These are phyloP conservation scores for Gorgonomyces haynaldii DNA, from an alignment of 192 early-diverging fungal species.

Conservation along the genomic window DNA sequence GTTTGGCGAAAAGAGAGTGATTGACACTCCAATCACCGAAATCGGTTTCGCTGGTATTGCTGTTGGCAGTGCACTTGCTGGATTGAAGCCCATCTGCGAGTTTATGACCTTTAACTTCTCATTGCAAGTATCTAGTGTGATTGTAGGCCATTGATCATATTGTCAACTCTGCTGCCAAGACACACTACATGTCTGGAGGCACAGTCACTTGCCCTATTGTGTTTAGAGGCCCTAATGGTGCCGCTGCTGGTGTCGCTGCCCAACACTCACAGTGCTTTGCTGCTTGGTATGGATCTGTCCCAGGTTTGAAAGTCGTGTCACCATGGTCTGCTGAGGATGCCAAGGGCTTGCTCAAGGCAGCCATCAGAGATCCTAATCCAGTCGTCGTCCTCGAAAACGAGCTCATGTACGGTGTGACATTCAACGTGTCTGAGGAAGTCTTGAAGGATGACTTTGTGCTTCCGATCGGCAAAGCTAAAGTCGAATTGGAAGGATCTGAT, in stretches of 20 bases:
- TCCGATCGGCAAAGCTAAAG: conserved; percentile 94
- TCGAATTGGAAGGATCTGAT: conserved; percentile 59
- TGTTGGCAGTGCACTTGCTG: conserved; percentile 84
- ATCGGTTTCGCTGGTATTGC: conserved; percentile 95
- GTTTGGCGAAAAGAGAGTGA: conserved; percentile 90
- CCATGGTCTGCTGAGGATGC: conserved; percentile 95
- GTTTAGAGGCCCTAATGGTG: conserved; percentile 98
- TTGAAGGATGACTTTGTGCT: conserved; percentile 69
- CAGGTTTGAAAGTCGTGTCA: conserved; percentile 92
- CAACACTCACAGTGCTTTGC: conserved; percentile 99
- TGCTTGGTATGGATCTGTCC: conserved; percentile 95
- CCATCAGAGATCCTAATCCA: conserved; percentile 96
- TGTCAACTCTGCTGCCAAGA: conserved; percentile 98
- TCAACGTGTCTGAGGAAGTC: conserved; percentile 69
- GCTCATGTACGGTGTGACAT: conserved; percentile 89
- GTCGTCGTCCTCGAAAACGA: conserved; percentile 96
- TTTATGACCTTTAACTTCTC: conserved; percentile 99
- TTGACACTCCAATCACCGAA: conserved; percentile 99
- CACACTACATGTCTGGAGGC: conserved; percentile 95
- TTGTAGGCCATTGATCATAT: conserved; percentile 90
- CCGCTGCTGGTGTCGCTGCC: conserved; percentile 90
- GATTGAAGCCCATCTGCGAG: conserved; percentile 94
- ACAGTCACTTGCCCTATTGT: conserved; percentile 82
- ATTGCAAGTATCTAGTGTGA: conserved; percentile 68
- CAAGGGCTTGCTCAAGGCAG: conserved; percentile 95